Base-by-base conservation (phyloP, 139 green algal genomes). In the Desmodesmus armatus region DNA sequence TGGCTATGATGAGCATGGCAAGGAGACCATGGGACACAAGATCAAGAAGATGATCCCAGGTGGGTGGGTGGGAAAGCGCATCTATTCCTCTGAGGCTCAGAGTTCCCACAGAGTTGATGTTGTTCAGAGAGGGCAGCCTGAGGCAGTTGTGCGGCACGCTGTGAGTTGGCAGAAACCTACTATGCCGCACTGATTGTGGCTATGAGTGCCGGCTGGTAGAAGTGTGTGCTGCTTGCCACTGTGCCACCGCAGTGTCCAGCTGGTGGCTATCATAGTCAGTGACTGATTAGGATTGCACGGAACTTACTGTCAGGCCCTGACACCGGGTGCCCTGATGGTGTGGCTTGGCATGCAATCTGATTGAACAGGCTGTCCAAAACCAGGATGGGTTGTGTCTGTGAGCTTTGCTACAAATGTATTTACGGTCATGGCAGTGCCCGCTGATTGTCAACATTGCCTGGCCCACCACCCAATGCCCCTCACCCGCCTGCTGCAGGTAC, bases 41-140 rank as follows among this genome's bases (percentile, higher is more conserved):
- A 82, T 82, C 55, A 82, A 82, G 76, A 55, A 82, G 55, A 37
- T 43, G 3, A 71, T 82, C 37, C 76, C 76, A 41, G 76, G 76
- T 82, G 37, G 55, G 53, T 5, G 0, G 1, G 9, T 0, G 5
- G 41, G 1, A 29, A n/a, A 13, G 33, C 25, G 7, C 29, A 11
- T 69, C 60, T 13, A 69, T 69, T 23, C 60, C 5, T 75, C 35
- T 35, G 25, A 19, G n/a, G n/a, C n/a, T n/a, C n/a, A n/a, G n/a
- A n/a, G n/a, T n/a, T n/a, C n/a, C n/a, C n/a, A n/a, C n/a, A n/a
- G n/a, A n/a, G n/a, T n/a, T n/a, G n/a, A n/a, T n/a, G n/a, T n/a
- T n/a, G n/a, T n/a, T n/a, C n/a, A n/a, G n/a, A n/a, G n/a, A n/a
- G n/a, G n/a, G n/a, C n/a, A n/a, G n/a, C n/a, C n/a, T n/a, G n/a